Percentiles rank a stretch among this genome's conserved stretches.
These are phyloP conservation scores for Angomonas ambiguus DNA, from an alignment of 208 protist genomes.

Conservation along the genomic window DNA sequence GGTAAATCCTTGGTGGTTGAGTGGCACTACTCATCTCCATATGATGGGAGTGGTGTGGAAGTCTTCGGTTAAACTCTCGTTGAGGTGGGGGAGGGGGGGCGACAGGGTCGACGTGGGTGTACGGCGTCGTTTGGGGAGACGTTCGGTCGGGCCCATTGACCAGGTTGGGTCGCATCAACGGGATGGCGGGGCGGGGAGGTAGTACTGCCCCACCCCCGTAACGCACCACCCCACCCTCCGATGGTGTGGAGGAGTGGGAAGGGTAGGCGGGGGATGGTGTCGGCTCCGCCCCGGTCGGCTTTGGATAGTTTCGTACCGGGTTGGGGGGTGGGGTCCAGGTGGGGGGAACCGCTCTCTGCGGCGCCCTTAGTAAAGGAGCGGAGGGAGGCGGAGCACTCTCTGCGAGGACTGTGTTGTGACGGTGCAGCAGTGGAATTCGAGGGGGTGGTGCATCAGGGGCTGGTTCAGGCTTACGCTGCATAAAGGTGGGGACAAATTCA, in stretches of 20 bases:
- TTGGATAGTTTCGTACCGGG: not conserved
- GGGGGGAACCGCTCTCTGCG: not conserved
- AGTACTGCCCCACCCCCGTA: not conserved
- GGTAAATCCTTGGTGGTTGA: too few species aligned
- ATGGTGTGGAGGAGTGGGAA: not conserved
- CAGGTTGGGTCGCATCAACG: not conserved
- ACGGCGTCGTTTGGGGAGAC: too few species aligned
- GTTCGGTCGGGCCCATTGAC: not conserved
- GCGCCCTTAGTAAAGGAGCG: not conserved
- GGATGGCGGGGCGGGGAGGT: not conserved
- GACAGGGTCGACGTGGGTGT: too few species aligned
- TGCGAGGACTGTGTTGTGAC: not conserved
- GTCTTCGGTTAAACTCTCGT: not conserved
- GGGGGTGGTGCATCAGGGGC: not conserved
- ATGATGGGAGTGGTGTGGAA: not conserved
- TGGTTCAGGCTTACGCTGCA: not conserved
- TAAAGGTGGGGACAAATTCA: constrained; percentile 15
- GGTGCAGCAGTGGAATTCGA: not conserved
- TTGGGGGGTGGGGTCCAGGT: not conserved
- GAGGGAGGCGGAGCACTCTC: not conserved
- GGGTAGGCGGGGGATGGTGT: not conserved
- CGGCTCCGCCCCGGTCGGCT: not conserved
- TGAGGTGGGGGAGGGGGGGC: too few species aligned
- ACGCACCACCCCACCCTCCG: not conserved
- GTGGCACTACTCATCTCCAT: too few species aligned